Conservation (phyloP, 331 rosid genomes). For the Quercus lobata region DNA sequence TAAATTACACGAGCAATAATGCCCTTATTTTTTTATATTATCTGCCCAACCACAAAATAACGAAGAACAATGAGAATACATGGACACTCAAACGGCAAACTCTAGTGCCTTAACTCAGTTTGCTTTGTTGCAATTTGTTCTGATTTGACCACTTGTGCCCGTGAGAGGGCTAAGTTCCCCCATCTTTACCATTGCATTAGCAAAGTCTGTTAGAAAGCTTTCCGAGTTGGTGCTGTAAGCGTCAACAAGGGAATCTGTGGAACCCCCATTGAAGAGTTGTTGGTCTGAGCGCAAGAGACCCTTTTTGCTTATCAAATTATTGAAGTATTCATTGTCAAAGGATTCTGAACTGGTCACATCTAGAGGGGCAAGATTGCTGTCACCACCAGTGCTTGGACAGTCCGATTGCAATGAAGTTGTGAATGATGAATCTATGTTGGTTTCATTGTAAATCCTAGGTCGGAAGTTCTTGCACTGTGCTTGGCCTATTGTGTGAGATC, state of each 20-base stretch:
- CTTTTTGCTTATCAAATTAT: constrained; percentile 38
- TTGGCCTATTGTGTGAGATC: constrained; percentile 69
- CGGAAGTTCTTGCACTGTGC: constrained; percentile 33
- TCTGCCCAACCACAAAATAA: too few relatives aligned
- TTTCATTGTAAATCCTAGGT: constrained; percentile 45
- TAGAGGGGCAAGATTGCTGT: constrained; percentile 40
- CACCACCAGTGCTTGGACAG: constrained; percentile 52
- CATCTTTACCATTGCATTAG: constrained; percentile 69
- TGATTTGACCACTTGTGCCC: constrained; percentile 63
- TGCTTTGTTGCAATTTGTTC: constrained; percentile 39
- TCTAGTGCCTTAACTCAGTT: constrained; percentile 12
- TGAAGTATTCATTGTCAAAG: constrained; percentile 65
- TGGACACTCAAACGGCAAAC: background rate
- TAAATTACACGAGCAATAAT: too few relatives aligned
- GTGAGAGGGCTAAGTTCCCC: constrained; percentile 60
- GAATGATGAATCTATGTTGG: constrained; percentile 36
- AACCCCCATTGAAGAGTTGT: constrained; percentile 54
- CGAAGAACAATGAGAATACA: too few relatives aligned
- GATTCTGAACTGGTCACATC: constrained; percentile 36
- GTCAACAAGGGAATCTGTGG: constrained; percentile 50
- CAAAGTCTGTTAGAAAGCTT: constrained; percentile 49
- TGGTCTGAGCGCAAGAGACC: constrained; percentile 78
- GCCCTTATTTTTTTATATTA: too few relatives aligned
- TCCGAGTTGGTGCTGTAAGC: constrained; percentile 23
- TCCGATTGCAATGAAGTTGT: constrained; percentile 21